Base-by-base conservation (phyloP, 1,284 basidiomycete genomes). In the Cystobasidium pallidum region DNA sequence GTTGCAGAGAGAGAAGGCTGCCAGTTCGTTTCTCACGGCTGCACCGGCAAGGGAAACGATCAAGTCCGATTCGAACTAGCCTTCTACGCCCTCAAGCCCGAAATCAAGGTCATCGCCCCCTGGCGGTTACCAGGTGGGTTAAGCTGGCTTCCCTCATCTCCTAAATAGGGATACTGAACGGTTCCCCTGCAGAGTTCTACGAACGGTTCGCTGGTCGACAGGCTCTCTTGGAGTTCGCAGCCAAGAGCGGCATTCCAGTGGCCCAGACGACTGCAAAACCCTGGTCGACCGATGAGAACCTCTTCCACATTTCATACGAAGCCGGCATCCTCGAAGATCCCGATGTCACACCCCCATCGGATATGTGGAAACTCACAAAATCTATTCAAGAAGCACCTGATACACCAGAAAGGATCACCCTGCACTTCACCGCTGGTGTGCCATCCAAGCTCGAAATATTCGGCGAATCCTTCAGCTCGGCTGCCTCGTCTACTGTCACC, bases 241-340 rank as follows among this genome's bases (percentile, higher is more conserved):
- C 88, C 26, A 85, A 91, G 80, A 93, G 94, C 83, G 84, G 87
- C 66, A 97, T 99, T 77, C 93, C 94, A 72, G 94, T 99, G 73
- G 86, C 89, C 76, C 95, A 99, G 84, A 99, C 95, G 72, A 88
- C 91, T 52, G 87, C 94, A 74, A 98, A 99, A 85, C 95, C 96
- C 43, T 99, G 96, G 96, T 98, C 94, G 11, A 99, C 95, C 17
- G 93, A 97, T 82, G 96, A 98, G 84, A 99, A 99, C 84, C 86
- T 99, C 70, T 97, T 96, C 89, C 95, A 99, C 86, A 99, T 98
- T 82, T 99, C 94, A 26, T 99, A 98, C 84, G 95, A 99, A 83
- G 95, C 95, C 36, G 95, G 95, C 72, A 98, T 99, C 81, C 89
- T 99, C 76, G 96, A 99, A 82, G 91, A 99, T 82, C 95, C 95